Conservation (phyloP, 2,329 filamentous ascomycete genomes). For the Metarhizium anisopliae region DNA sequence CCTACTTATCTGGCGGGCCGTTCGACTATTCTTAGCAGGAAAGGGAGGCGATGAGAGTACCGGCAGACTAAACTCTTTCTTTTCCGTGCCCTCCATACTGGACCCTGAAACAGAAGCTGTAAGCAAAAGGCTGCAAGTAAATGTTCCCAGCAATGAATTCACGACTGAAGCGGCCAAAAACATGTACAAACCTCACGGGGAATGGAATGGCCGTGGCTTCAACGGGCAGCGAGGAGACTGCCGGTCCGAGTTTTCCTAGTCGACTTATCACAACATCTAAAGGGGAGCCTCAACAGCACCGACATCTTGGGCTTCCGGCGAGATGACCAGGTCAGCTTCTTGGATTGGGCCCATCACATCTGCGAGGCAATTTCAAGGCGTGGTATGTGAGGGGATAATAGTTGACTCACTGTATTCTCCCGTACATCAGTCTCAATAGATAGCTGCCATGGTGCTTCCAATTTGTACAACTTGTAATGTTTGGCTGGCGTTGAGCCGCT, state of each 20-base stretch:
- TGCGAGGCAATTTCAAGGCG: no score
- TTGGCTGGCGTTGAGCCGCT: no score
- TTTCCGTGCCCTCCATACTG: conserved; percentile 19
- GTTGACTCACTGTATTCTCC: conserved; percentile 46
- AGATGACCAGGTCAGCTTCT: conserved; percentile 34
- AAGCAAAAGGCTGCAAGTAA: conserved; percentile 25
- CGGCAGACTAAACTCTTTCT: conserved; percentile 46
- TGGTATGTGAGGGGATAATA: not conserved
- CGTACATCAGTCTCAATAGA: conserved; percentile 12
- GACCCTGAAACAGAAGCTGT: conserved; percentile 24
- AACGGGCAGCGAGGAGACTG: conserved; percentile 43
- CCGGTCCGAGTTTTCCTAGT: conserved; percentile 59
- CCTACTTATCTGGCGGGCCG: conserved; percentile 49
- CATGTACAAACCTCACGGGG: conserved; percentile 35
- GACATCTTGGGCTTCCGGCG: conserved; percentile 25
- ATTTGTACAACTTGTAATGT: no score
- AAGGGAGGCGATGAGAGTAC: conserved; percentile 58
- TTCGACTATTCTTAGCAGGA: conserved; percentile 60
- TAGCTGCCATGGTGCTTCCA: no score
- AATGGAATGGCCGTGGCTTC: conserved; percentile 26
- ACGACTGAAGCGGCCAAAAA: conserved; percentile 29
- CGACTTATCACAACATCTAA: conserved; percentile 49
- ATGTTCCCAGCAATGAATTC: conserved; percentile 26
- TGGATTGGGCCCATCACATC: conserved; percentile 23
- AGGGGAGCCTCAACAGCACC: conserved; percentile 42